phyloP scores from a whole-genome alignment of 2,329 filamentous ascomycete species.

The Cladophialophora chaetospira region DNA sequence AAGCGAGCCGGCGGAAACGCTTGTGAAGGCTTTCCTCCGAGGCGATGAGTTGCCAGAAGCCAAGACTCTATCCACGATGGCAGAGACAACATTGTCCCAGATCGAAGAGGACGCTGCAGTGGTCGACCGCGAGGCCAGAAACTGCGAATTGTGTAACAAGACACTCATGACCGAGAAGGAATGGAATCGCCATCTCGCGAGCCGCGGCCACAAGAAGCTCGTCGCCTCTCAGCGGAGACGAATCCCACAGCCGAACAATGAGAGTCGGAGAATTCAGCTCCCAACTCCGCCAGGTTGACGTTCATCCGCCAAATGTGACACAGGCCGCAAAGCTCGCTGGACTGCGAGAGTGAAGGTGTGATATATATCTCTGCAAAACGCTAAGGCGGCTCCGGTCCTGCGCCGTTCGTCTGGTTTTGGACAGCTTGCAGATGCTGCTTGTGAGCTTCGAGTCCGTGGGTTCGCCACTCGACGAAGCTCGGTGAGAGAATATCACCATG shows the following conservation, averaged over 20 bases:
- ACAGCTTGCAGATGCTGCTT: slow-evolving; percentile 1
- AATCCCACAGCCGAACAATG: background rate
- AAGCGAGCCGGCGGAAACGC: slow-evolving; percentile 60
- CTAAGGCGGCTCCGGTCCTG: slow-evolving; percentile 1
- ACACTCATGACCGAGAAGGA: slow-evolving; percentile 58
- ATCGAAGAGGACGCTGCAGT: slow-evolving; percentile 53
- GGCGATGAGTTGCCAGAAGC: slow-evolving; percentile 57
- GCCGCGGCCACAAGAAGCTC: slow-evolving; percentile 59
- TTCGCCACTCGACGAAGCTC: slow-evolving; percentile 74
- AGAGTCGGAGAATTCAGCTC: background rate
- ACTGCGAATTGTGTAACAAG: slow-evolving; percentile 71
- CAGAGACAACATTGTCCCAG: slow-evolving; percentile 59
- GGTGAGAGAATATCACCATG: slow-evolving; percentile 75
- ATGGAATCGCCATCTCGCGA: slow-evolving; percentile 60
- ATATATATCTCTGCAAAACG: too few relatives aligned
- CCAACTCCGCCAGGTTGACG: background rate
- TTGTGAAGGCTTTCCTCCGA: slow-evolving; percentile 66
- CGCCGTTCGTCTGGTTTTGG: background rate
- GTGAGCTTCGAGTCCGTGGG: slow-evolving; percentile 28
- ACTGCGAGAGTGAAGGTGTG: background rate
- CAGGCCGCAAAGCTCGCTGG: background rate
- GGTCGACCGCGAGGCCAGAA: slow-evolving; percentile 54
- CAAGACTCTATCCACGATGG: slow-evolving; percentile 60
- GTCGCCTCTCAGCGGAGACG: slow-evolving; percentile 24
- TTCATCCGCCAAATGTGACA: background rate